Evolutionary conservation across 106 monocot genomes (phyloP).

Genomic region (Dioscorea zingiberensis): DNA sequence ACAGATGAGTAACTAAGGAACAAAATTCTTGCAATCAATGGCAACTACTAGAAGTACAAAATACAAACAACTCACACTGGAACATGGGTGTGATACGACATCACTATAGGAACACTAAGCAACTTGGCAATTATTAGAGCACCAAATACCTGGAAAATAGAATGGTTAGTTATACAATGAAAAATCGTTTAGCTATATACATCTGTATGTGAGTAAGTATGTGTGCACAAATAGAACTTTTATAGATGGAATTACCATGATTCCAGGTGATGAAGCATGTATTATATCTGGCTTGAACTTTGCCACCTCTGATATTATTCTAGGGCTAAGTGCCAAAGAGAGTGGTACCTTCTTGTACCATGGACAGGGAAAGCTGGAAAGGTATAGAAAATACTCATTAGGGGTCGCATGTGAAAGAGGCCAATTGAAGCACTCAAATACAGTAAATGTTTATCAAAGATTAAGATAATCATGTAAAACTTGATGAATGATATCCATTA

Average conservation of each 20-base stretch:
- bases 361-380: conserved; percentile 84
- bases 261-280: conserved; percentile 90
- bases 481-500: too few relatives aligned
- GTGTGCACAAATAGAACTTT: not conserved
- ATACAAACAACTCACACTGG: conserved; percentile 54
- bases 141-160: conserved; percentile 76
- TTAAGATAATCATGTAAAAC: not conserved
- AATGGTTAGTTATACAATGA: not conserved
- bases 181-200: not conserved
- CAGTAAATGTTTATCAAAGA: not conserved
- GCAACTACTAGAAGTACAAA: not conserved
- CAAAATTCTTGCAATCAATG: too few relatives aligned
- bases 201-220: too few relatives aligned
- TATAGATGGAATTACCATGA: conserved; percentile 53
- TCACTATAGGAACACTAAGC: conserved; percentile 74
- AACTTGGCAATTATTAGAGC: conserved; percentile 89
- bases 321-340: conserved; percentile 85
- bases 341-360: conserved; percentile 91
- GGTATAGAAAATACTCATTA: conserved; percentile 3
- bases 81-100: conserved; percentile 99
- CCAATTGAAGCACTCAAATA: not conserved
- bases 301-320: conserved; percentile 88
- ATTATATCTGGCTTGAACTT: conserved; percentile 96
- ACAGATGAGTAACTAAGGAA: too few relatives aligned
- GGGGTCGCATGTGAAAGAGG: not conserved